Evolutionary conservation across 1,139 yeast genomes (phyloP).

Genomic region (Scheffersomyces quercinus): DNA sequence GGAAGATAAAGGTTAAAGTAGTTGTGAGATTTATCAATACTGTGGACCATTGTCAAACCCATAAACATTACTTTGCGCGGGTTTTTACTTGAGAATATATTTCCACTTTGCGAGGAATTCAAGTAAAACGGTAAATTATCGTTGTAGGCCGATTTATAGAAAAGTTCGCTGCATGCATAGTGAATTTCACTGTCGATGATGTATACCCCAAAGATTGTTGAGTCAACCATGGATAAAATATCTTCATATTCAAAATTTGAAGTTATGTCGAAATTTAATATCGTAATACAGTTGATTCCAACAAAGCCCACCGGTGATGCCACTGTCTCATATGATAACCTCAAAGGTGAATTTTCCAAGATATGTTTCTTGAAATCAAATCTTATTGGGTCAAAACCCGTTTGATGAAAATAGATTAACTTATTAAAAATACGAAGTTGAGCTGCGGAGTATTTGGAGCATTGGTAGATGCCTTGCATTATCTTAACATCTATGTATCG

Average conservation of each 20-base stretch:
- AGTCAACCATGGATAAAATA: conserved; percentile 48
- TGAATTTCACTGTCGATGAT: conserved; percentile 20
- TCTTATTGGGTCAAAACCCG: not conserved
- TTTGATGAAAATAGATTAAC: conserved; percentile 55
- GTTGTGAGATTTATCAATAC: conserved; percentile 47
- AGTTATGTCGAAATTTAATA: conserved; percentile 33
- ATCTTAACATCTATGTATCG: conserved; percentile 18
- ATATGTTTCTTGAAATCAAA: conserved; percentile 55
- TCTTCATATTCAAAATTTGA: conserved; percentile 35
- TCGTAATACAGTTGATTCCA: conserved; percentile 39
- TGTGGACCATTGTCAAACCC: conserved; percentile 60
- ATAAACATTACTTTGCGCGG: conserved; percentile 17
- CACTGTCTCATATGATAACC: conserved; percentile 40
- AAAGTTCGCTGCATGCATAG: not conserved
- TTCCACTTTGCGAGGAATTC: conserved; percentile 16
- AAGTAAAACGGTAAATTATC: conserved; percentile 18
- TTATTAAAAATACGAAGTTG: conserved; percentile 55
- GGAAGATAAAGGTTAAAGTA: conserved; percentile 65
- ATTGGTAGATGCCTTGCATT: conserved; percentile 31
- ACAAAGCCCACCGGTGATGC: conserved; percentile 18
- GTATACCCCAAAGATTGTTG: conserved; percentile 54
- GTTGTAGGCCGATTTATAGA: conserved; percentile 1
- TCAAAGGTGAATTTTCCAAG: conserved; percentile 47
- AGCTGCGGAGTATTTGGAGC: conserved; percentile 46
- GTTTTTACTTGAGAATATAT: conserved; percentile 13